Percentiles rank a stretch among this genome's conserved stretches.
Evolutionary conservation across 2,329 filamentous ascomycete species (phyloP).

Genomic region (Claviceps spartinae): DNA sequence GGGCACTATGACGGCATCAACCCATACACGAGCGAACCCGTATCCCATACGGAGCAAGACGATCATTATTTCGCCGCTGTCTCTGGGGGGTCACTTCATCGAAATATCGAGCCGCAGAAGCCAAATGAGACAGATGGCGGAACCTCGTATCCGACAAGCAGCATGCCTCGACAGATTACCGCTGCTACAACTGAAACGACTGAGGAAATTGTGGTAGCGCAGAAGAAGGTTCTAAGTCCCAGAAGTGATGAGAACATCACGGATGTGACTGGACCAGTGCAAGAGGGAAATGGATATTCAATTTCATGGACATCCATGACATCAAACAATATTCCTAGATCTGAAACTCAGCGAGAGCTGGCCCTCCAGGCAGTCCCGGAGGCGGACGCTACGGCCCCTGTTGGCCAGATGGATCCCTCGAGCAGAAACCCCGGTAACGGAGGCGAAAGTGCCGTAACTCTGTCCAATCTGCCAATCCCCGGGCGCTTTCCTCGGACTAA

Average conservation of each 20-base stretch:
- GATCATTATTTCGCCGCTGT: constrained; percentile 10
- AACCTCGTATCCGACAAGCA: not conserved
- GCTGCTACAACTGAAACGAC: not conserved
- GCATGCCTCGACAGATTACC: not conserved
- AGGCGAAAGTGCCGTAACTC: constrained; percentile 35
- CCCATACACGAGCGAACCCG: constrained; percentile 38
- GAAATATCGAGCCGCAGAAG: constrained; percentile 7
- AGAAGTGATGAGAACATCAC: constrained; percentile 4
- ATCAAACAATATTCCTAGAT: constrained; percentile 8
- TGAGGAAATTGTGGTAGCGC: not conserved
- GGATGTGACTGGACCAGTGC: constrained; percentile 6
- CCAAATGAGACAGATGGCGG: not conserved
- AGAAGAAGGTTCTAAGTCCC: not conserved
- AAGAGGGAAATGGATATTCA: constrained; percentile 7
- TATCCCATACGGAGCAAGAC: constrained; percentile 11
- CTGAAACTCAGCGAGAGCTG: constrained; percentile 12
- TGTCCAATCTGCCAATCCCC: constrained; percentile 56
- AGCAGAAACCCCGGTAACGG: constrained; percentile 17
- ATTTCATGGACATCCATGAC: constrained; percentile 6
- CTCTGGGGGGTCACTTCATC: constrained; percentile 5
- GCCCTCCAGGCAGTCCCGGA: constrained; percentile 9
- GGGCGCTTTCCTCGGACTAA: constrained; percentile 44
- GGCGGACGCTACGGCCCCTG: constrained; percentile 5
- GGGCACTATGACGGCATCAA: constrained; percentile 43
- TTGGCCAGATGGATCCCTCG: constrained; percentile 1